phyloP scores from a whole-genome alignment of 345 rosid species.

The Eucalyptus regnans region DNA sequence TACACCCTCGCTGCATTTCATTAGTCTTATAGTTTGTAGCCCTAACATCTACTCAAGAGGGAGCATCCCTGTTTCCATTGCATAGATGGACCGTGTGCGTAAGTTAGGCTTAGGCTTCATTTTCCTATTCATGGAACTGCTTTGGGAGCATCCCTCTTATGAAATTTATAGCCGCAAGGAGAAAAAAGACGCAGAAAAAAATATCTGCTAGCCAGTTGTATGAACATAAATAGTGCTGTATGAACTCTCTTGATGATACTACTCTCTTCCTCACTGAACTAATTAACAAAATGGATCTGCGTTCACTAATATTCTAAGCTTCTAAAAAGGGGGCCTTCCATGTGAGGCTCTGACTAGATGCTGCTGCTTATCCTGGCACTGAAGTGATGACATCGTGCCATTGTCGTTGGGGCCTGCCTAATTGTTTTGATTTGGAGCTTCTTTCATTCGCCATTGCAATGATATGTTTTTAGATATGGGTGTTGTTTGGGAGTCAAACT shows the following conservation, averaged over 20 bases:
- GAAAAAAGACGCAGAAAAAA: background rate
- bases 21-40: background rate
- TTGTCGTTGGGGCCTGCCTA: background rate
- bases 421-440: background rate
- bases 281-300: background rate
- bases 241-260: background rate
- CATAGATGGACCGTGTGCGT: background rate
- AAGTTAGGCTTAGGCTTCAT: background rate
- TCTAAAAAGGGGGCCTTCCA: background rate
- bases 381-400: background rate
- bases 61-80: background rate
- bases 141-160: background rate
- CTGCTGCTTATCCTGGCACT: background rate
- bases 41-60: background rate
- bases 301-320: background rate
- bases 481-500: background rate
- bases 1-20: background rate
- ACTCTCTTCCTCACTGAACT: background rate
- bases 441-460: conserved; percentile 25
- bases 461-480: background rate
- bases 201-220: background rate
- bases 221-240: background rate
- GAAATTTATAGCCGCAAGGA: background rate
- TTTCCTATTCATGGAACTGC: background rate
- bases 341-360: background rate